Conservation (phyloP, 2,329 filamentous ascomycete species). For the Fusarium temperatum region DNA sequence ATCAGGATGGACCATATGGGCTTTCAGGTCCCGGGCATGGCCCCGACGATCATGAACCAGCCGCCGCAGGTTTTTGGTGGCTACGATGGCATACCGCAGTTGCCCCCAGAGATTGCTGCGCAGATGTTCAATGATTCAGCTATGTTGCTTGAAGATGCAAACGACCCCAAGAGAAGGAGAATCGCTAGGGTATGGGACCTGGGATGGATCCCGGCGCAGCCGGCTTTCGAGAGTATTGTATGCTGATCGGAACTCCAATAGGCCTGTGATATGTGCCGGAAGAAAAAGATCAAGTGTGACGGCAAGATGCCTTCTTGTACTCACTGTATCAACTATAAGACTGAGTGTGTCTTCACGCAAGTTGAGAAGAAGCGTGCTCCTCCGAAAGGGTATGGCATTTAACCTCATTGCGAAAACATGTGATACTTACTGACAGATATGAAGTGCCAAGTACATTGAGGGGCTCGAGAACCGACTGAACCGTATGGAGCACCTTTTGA, state of each 20-base stretch:
- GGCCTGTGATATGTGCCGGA: constrained; percentile 97
- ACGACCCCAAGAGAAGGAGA: constrained; percentile 86
- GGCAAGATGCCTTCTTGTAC: constrained; percentile 94
- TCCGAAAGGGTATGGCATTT: constrained; percentile 81
- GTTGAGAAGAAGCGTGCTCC: constrained; percentile 99
- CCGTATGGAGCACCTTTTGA: constrained; percentile 93
- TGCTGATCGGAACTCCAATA: constrained; percentile 48
- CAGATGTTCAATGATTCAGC: constrained; percentile 68
- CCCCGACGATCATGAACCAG: constrained; percentile 70
- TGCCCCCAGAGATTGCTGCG: constrained; percentile 65
- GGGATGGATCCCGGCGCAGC: not conserved
- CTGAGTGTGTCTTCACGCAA: constrained; percentile 95
- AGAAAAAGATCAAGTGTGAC: constrained; percentile 98
- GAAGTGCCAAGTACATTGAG: constrained; percentile 95
- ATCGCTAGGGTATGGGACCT: constrained; percentile 78
- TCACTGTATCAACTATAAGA: constrained; percentile 98
- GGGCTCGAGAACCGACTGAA: constrained; percentile 92
- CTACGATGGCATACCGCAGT: constrained; percentile 69
- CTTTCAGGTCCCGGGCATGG: constrained; percentile 68
- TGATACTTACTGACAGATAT: constrained; percentile 29
- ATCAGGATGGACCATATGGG: constrained; percentile 57
- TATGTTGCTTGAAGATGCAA: constrained; percentile 69
- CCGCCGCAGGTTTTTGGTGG: constrained; percentile 75
- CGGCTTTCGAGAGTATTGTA: not conserved
- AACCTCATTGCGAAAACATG: not conserved